phyloP scores from a whole-genome alignment of 306 rosid genomes.

The Citrullus mucosospermus region DNA sequence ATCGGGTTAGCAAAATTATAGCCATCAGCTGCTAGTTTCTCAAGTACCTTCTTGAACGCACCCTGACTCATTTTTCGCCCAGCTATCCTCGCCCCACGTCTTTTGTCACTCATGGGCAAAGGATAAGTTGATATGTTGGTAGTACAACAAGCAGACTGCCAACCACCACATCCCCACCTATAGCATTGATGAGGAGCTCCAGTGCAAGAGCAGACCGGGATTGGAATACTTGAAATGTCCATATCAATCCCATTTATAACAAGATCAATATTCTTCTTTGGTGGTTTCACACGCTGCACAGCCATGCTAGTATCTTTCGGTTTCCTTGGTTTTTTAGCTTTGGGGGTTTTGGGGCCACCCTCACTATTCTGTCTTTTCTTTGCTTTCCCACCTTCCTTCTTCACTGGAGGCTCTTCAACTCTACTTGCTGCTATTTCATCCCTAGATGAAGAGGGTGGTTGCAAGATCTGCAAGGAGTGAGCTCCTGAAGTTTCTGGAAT shows the following conservation, averaged over 20 bases:
- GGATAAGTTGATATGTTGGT: constrained; percentile 83
- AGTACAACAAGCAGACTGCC: constrained; percentile 98
- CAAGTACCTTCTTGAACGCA: constrained; percentile 94
- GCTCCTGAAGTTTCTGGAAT: constrained; percentile 65
- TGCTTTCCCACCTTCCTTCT: constrained; percentile 43
- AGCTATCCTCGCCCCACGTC: constrained; percentile 98
- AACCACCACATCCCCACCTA: constrained; percentile 98
- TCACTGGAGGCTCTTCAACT: constrained; percentile 45
- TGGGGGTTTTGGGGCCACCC: constrained; percentile 51
- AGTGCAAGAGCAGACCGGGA: constrained; percentile 92
- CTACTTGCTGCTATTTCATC: constrained; percentile 40
- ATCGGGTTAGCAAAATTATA: constrained; percentile 86
- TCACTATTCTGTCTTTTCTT: constrained; percentile 68
- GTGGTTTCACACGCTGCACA: constrained; percentile 63
- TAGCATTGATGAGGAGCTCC: constrained; percentile 90
- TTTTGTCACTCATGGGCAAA: constrained; percentile 94
- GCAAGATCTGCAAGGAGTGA: constrained; percentile 52
- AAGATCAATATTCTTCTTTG: constrained; percentile 69
- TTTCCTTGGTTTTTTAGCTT: constrained; percentile 70
- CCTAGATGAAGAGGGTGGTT: constrained; percentile 37
- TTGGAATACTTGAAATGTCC: constrained; percentile 87
- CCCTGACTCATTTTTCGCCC: constrained; percentile 99
- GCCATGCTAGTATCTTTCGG: constrained; percentile 53
- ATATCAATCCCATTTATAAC: constrained; percentile 76
- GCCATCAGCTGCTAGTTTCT: constrained; percentile 94